Evolutionary conservation across 2,329 filamentous ascomycete species (phyloP), one percentile per base, ranked within the genome.

Genomic region (Shiraia bambusicola): DNA sequence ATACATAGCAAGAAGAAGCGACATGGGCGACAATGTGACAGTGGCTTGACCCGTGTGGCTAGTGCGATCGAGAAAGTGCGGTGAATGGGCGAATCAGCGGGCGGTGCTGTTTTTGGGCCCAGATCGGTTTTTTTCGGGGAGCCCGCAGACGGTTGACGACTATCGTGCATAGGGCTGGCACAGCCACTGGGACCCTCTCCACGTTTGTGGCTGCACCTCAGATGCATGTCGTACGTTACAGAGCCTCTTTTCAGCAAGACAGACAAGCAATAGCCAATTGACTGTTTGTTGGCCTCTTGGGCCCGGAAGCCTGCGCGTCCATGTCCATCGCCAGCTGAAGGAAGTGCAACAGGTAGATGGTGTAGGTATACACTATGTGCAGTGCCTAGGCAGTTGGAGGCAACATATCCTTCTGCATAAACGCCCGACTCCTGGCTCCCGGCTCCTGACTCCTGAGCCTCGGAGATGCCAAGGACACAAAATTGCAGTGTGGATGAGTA

Each of bases 11-110:
- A n/a, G n/a, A n/a, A n/a, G n/a, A n/a, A n/a, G n/a, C n/a, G n/a
- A n/a, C 15, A 19, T 24, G 14, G 19, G 5, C 34, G 25, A 42
- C n/a, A n/a, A n/a, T n/a, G n/a, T n/a, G n/a, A n/a, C n/a, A n/a
- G 46, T 33, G 28, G 43, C 48, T 44, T 50, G 26, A 40, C 47
- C 13, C 40, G n/a, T 54, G 55, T 60, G 57, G 57, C 55, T 60
- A 48, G 54, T 56, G 46, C 11, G 28, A 48, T 45, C 35, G 19
- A 22, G 19, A 10, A 48, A 32, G 38, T 2, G 16, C 16, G 33
- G 35, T 27, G 27, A 34, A 27, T 45, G 32, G 28, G 31, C 45
- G 37, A 43, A 54, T 45, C 29, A 35, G 25, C 25, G 34, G 24
- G 22, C 12, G n/a, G 16, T 30, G 29, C 28, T n/a, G 28, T 13